phyloP scores from a whole-genome alignment of 768 basidiomycete genomes.

The Rhodosporidiobolus sp. region DNA sequence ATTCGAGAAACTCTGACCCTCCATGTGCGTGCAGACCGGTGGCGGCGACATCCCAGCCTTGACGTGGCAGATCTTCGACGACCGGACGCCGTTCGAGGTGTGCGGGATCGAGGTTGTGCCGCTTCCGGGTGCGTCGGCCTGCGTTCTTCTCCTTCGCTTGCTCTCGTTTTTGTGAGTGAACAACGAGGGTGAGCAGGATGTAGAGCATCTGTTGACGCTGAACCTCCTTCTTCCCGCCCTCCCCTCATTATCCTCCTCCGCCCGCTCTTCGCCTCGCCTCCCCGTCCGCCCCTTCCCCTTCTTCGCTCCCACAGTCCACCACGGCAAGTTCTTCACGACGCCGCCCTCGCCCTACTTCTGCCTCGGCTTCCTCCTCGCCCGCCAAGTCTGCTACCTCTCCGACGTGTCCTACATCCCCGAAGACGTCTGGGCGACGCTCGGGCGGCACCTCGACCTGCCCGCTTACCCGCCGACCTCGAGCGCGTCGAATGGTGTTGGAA shows the following conservation, averaged over 20 bases:
- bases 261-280: background rate
- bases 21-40: constrained; percentile 37
- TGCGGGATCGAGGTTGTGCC: constrained; percentile 47
- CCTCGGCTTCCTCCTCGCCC: constrained; percentile 52
- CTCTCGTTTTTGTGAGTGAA: background rate
- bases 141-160: background rate
- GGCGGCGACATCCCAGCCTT: constrained; percentile 71
- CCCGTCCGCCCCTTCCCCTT: no score
- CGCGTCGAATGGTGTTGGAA: constrained; percentile 7
- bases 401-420: constrained; percentile 80
- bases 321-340: constrained; percentile 41
- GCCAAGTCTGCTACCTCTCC: constrained; percentile 70
- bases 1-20: no score
- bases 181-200: no score
- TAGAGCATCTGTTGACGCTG: no score
- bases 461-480: background rate
- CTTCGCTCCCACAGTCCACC: constrained; percentile 31
- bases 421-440: constrained; percentile 56
- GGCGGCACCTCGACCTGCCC: background rate
- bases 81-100: constrained; percentile 34
- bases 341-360: constrained; percentile 39
- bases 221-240: background rate
- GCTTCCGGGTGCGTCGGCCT: constrained; percentile 45
- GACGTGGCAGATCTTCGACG: constrained; percentile 72
- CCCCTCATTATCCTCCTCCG: background rate